A percentile compares a stretch with the other conserved stretches of the same genome.
phyloP scores from a whole-genome alignment of 2,329 filamentous ascomycete species.

The Sporothrix inflata region DNA sequence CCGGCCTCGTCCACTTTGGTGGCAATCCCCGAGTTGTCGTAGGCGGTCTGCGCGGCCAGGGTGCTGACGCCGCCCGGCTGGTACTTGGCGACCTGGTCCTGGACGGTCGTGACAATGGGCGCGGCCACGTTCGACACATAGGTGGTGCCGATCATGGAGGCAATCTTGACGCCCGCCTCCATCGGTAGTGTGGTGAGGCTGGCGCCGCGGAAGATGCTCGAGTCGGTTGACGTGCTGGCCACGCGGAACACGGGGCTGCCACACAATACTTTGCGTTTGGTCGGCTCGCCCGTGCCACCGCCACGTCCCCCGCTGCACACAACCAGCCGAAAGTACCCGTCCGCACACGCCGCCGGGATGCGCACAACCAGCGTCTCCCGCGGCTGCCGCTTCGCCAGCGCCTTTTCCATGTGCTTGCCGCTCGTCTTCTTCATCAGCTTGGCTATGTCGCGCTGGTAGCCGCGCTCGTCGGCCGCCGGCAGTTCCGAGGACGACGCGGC shows the following conservation, averaged over 20 bases:
- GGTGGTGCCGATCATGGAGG: constrained; percentile 53
- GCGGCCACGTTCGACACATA: constrained; percentile 21
- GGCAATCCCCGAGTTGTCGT: constrained; percentile 41
- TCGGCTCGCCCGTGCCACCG: constrained; percentile 39
- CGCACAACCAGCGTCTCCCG: constrained; percentile 67
- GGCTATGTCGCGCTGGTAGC: constrained; percentile 68
- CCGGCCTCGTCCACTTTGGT: constrained; percentile 43
- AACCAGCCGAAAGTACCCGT: constrained; percentile 71
- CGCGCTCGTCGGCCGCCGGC: constrained; percentile 61
- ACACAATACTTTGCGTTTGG: constrained; percentile 64
- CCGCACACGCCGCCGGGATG: constrained; percentile 63
- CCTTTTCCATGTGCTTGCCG: constrained; percentile 46
- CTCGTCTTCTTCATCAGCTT: constrained; percentile 60
- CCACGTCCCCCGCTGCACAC: constrained; percentile 57
- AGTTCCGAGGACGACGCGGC: constrained; percentile 54
- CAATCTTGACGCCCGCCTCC: constrained; percentile 64
- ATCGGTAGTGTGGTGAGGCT: constrained; percentile 67
- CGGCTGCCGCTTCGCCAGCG: constrained; percentile 51
- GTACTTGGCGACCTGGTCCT: constrained; percentile 42
- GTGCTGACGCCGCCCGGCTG: constrained; percentile 44
- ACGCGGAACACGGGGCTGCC: constrained; percentile 69
- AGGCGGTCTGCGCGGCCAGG: constrained; percentile 48
- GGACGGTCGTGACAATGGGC: constrained; percentile 19
- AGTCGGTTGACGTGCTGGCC: constrained; percentile 65
- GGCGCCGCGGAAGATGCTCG: constrained; percentile 65